Evolutionary conservation across 306 rosid genomes (phyloP).

Genomic region (Fagus crenata): DNA sequence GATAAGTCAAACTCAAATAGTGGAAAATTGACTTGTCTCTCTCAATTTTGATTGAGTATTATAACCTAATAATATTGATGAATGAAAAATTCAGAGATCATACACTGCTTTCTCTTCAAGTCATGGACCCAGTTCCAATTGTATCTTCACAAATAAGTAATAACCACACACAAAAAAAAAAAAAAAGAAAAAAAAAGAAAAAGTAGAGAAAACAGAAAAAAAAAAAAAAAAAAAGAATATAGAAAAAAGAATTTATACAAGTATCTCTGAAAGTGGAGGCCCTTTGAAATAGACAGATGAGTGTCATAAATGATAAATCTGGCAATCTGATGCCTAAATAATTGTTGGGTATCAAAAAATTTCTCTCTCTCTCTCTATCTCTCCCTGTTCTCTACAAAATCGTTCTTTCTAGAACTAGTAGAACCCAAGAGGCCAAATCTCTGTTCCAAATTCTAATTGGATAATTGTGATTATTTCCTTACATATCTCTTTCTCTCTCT

Average conservation of each 20-base stretch:
- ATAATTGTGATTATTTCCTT: slow-evolving; percentile 8
- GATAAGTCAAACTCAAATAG: not conserved
- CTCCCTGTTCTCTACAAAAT: slow-evolving; percentile 7
- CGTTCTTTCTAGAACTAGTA: slow-evolving; percentile 23
- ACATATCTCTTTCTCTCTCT: not conserved
- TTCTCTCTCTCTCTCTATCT: slow-evolving; percentile 7
- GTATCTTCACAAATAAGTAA: not conserved
- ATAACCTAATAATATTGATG: not conserved
- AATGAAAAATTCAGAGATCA: not conserved
- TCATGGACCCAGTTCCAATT: not conserved
- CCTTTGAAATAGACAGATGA: slow-evolving; percentile 36
- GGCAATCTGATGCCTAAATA: slow-evolving; percentile 28
- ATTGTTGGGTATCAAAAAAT: slow-evolving; percentile 20
- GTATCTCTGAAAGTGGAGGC: slow-evolving; percentile 21
- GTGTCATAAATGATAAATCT: slow-evolving; percentile 45
- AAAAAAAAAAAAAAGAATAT: not conserved
- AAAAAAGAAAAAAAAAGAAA: not conserved
- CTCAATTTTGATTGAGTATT: not conserved
- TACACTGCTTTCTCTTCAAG: not conserved
- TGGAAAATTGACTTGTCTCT: not conserved
- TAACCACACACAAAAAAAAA: not conserved
- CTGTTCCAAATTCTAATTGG: slow-evolving; percentile 20
- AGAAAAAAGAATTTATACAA: not conserved
- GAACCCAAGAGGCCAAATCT: not conserved
- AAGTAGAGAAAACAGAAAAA: not conserved